Evolutionary conservation across 148 eudicot species (phyloP), one percentile per base, ranked within the genome.

Genomic region (Tetragonia tetragonoides): DNA sequence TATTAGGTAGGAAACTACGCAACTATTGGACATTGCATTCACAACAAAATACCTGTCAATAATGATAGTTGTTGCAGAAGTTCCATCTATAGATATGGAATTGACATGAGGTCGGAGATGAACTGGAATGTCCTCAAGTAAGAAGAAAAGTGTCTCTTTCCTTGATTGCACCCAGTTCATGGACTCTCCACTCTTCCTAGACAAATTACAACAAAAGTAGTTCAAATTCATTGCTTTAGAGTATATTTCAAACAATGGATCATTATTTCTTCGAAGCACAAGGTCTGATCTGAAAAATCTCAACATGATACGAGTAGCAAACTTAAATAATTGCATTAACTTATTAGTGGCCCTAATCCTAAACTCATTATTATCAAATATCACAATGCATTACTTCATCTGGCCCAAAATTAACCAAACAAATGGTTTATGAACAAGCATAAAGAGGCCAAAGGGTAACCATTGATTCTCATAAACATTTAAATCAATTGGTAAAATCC

Each of bases 21-120:
- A 24, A 24, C 16, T n/a, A 37, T 15, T 14, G 24, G 34, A 51
- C 18, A 68, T 21, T 23, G 11, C 42, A 70, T 15, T 70, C n/a
- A 8, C 44, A 15, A 14, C 24, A 70, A 66, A 37, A 73, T 46
- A 95, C 99, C 97, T 89, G 87, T 96, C 83, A 66, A 93, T 67
- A 49, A 96, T 91, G 67, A 96, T 74, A 73, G 98, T 93, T 70
- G 98, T 96, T 57, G 99, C 97, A 44, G 99, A 96, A 66, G 99
- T 96, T 42, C 98, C 99, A 78, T 96, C 99, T 62, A 96, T 81
- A 21, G 98, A 88, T 72, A 96, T 83, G 34, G 99, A 96, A 70
- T 85, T 86, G 39, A 96, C 70, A 54, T 65, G 68, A 77, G 86
- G 80, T 20, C 98, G 97, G 53, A 93, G 79, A 70, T 74, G 73